Evolutionary conservation across 2,329 filamentous ascomycete species (phyloP).

Genomic region (Byssothecium circinans): DNA sequence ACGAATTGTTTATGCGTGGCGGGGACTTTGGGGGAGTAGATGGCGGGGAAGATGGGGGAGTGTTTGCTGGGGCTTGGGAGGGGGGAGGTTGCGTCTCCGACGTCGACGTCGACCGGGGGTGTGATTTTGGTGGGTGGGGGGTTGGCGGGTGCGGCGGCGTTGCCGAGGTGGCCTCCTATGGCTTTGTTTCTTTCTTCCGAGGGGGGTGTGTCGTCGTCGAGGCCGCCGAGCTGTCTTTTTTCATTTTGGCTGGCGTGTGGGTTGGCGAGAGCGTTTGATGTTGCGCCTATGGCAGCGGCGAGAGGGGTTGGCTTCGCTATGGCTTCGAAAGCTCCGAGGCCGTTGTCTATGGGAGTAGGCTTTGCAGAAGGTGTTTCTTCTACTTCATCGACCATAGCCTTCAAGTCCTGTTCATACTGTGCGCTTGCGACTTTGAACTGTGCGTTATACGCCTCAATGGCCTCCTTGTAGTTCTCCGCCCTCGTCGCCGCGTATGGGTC

Average conservation of each 20-base stretch:
- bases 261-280: too few relatives aligned
- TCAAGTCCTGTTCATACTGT: conserved; percentile 32
- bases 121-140: conserved; percentile 26
- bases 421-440: conserved; percentile 36
- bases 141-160: neutral
- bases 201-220: neutral
- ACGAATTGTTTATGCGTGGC: conserved; percentile 41
- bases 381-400: conserved; percentile 24
- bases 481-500: conserved; percentile 38
- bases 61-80: conserved; percentile 18
- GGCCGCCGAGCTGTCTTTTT: conserved; percentile 1
- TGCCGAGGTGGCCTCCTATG: neutral
- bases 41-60: conserved; percentile 30
- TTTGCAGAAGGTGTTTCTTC: conserved; percentile 6
- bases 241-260: neutral
- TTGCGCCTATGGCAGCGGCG: too few relatives aligned
- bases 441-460: conserved; percentile 41
- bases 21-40: conserved; percentile 35
- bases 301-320: neutral
- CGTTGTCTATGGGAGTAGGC: neutral
- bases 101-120: conserved; percentile 8
- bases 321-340: neutral
- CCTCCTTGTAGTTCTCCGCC: conserved; percentile 25
- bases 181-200: neutral
- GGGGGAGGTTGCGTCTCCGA: neutral